These are phyloP conservation scores for Lactifluus rugatus DNA, from an alignment of 768 basidiomycete genomes.

Conservation along the genomic window DNA sequence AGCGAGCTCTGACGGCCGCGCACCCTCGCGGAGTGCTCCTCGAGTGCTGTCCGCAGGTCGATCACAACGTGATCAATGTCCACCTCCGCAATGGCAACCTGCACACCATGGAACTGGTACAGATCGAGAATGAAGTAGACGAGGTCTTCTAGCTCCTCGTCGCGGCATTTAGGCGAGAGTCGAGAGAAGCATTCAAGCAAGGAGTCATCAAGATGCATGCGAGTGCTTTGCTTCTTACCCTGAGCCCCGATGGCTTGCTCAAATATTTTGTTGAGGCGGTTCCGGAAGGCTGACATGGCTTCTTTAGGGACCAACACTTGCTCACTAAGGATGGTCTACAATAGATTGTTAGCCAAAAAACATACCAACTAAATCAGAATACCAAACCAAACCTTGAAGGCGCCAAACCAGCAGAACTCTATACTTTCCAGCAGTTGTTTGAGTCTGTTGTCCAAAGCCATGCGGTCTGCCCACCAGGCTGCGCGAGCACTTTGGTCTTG, in stretches of 20 bases:
- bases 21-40: slow-evolving; percentile 50
- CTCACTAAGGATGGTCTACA: slow-evolving; percentile 54
- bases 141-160: slow-evolving; percentile 93
- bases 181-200: slow-evolving; percentile 83
- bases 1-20: slow-evolving; percentile 22
- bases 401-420: slow-evolving; percentile 95
- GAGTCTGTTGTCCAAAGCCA: slow-evolving; percentile 66
- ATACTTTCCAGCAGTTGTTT: slow-evolving; percentile 69
- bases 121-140: slow-evolving; percentile 90
- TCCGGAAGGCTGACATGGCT: slow-evolving; percentile 47
- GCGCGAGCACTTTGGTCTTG: slow-evolving; percentile 55
- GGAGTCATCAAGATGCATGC: slow-evolving; percentile 54
- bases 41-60: slow-evolving; percentile 68
- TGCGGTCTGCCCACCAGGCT: slow-evolving; percentile 82
- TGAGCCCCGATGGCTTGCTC: slow-evolving; percentile 48
- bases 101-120: slow-evolving; percentile 87
- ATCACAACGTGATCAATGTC: slow-evolving; percentile 86
- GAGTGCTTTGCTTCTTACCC: slow-evolving; percentile 49
- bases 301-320: slow-evolving; percentile 35
- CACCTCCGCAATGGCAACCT: slow-evolving; percentile 82
- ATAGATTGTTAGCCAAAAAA: neutral
- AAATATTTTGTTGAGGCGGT: slow-evolving; percentile 68
- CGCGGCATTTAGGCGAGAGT: slow-evolving; percentile 68
- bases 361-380: neutral
- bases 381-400: slow-evolving; percentile 69